These are phyloP conservation scores for Tricholoma flavovirens DNA, from an alignment of 768 basidiomycete genomes.

Conservation along the genomic window DNA sequence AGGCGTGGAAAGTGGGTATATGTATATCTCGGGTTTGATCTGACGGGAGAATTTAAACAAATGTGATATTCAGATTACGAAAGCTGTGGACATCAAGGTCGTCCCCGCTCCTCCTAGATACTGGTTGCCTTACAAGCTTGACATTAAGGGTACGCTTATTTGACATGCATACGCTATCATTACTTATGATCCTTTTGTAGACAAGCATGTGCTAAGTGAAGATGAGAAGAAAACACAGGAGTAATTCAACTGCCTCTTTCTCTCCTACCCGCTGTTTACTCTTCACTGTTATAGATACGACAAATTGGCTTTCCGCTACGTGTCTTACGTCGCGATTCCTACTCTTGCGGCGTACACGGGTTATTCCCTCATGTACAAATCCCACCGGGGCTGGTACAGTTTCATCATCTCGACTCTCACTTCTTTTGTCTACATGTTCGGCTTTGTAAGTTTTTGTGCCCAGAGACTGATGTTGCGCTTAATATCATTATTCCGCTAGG, in stretches of 20 bases:
- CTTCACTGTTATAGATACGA: constrained; percentile 57
- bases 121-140: constrained; percentile 69
- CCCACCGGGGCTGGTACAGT: constrained; percentile 93
- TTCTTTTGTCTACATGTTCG: constrained; percentile 94
- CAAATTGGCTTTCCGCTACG: constrained; percentile 89
- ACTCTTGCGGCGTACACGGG: constrained; percentile 69
- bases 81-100: constrained; percentile 84
- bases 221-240: constrained; percentile 98
- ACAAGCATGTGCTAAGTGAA: constrained; percentile 94
- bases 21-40: background rate
- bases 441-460: constrained; percentile 67
- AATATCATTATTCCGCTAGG: constrained; percentile 35
- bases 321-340: constrained; percentile 85
- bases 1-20: constrained; percentile 84
- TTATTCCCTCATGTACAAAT: constrained; percentile 77
- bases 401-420: constrained; percentile 92
- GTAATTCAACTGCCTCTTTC: constrained; percentile 37
- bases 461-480: background rate
- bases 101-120: constrained; percentile 57
- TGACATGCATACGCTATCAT: constrained; percentile 11
- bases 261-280: constrained; percentile 1
- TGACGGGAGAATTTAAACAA: background rate
- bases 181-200: constrained; percentile 33
- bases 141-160: constrained; percentile 63
- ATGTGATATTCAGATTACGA: constrained; percentile 54